phyloP scores from a whole-genome alignment of 768 basidiomycete genomes.

The Amanita polypyramis region DNA sequence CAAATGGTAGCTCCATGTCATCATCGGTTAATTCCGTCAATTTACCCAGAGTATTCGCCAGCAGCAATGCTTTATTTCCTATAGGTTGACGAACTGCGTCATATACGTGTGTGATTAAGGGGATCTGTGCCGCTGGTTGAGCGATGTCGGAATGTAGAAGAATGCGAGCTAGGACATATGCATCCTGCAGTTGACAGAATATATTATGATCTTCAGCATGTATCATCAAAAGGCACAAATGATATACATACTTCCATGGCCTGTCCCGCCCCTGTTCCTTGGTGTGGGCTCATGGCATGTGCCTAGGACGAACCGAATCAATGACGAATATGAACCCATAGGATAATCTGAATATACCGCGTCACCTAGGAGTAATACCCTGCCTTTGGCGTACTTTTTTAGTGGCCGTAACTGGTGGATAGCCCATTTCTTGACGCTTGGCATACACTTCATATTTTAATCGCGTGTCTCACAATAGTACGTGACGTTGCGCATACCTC shows the following conservation, averaged over 20 bases:
- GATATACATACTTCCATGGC: conserved; percentile 37
- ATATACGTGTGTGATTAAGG: conserved; percentile 28
- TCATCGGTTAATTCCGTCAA: conserved; percentile 28
- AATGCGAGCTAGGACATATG: conserved; percentile 32
- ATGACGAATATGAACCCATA: not conserved
- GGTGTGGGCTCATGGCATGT: conserved; percentile 44
- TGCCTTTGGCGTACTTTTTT: conserved; percentile 10
- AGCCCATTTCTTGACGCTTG: conserved; percentile 13
- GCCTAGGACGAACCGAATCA: conserved; percentile 23
- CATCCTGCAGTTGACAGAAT: conserved; percentile 28
- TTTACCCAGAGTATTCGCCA: conserved; percentile 29
- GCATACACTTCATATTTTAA: conserved; percentile 10
- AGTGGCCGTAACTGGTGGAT: conserved; percentile 14
- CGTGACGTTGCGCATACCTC: conserved; percentile 11
- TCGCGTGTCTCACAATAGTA: not conserved
- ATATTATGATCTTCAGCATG: conserved; percentile 21
- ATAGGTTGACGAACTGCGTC: conserved; percentile 41
- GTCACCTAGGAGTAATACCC: conserved; percentile 15
- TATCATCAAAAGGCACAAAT: conserved; percentile 14
- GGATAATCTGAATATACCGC: conserved; percentile 13
- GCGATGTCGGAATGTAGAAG: conserved; percentile 34
- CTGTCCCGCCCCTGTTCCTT: conserved; percentile 50
- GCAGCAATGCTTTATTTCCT: conserved; percentile 26
- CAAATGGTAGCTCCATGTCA: conserved; percentile 19
- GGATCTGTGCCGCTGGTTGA: conserved; percentile 27